Base-by-base conservation (phyloP, 2,329 filamentous ascomycete species). In the Apiospora sp. region DNA sequence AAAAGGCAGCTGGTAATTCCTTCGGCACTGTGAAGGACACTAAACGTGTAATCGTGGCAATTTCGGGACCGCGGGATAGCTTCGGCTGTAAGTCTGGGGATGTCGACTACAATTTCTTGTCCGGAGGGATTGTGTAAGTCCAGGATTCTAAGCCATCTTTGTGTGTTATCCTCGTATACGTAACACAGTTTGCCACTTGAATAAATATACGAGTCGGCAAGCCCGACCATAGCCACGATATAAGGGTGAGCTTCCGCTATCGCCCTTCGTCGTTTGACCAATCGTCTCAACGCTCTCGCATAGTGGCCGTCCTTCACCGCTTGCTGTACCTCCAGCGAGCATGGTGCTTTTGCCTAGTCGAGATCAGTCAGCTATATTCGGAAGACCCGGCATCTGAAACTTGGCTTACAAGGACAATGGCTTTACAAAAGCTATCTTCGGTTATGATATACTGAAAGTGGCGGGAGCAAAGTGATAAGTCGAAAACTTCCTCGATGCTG, bases 141-240 rank as follows among this genome's bases (percentile, higher is more conserved):
- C 68, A 92, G 83, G 37, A 94, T 80, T 3, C 89, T 87, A 37
- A 95, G 84, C 68, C 79, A 77, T 14, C 73, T 79, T 70, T 48
- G 77, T 73, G 58, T 75, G 49, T 81, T 83, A 67, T 83, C 81
- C 69, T 86, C 84, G 54, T 85, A 79, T 14, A 89, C 86, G 78
- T 94, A 92, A 76, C 92, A 93, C 22, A 95, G 82, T 14, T 89
- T 85, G 7, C 92, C 92, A 72, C 90, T 86, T 24, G 85, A 83
- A 78, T 92, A 94, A 1, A 91, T 80, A 80, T 92, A 94, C 4
- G 86, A 84, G 34, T 90, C 87, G 4, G 87, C 91, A 70, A 89
- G 83, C 4, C 87, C 92, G 44, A 94, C 78, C 0, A 91, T 83
- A 2, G 87, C 87, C 22, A 88, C 87, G 0, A 89, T 86, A 78